Percentiles rank a stretch among this genome's conserved stretches.
These are phyloP conservation scores for Candida methanosorbosa DNA, from an alignment of 805 yeast genomes.

Conservation along the genomic window DNA sequence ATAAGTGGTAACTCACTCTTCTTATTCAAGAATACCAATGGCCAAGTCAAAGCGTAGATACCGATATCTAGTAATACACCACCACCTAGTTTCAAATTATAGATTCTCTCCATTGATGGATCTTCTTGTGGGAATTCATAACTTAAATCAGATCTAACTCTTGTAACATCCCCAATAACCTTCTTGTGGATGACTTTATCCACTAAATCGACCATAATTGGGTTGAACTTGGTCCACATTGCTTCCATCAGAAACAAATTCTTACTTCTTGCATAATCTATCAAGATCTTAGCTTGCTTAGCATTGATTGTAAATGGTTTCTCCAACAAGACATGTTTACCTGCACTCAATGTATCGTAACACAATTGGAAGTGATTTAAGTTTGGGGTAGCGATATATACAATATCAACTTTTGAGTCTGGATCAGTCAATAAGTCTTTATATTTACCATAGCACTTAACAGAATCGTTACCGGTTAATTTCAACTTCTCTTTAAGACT, in stretches of 20 bases:
- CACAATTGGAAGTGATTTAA: slow-evolving; percentile 36
- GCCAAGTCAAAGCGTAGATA: slow-evolving; percentile 40
- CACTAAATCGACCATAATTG: slow-evolving; percentile 27
- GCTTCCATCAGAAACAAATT: slow-evolving; percentile 48
- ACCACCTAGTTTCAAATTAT: slow-evolving; percentile 39
- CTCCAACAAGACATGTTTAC: slow-evolving; percentile 43
- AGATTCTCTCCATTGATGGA: slow-evolving; percentile 20
- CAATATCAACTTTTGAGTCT: slow-evolving; percentile 31
- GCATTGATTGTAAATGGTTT: slow-evolving; percentile 46
- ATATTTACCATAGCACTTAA: slow-evolving; percentile 21
- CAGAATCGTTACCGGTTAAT: slow-evolving; percentile 1
- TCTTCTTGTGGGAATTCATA: slow-evolving; percentile 4
- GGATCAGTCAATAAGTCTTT: slow-evolving; percentile 31
- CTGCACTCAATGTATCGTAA: slow-evolving; percentile 30
- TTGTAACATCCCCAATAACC: slow-evolving; percentile 37
- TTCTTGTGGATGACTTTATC: slow-evolving; percentile 5
- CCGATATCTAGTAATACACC: slow-evolving; percentile 52
- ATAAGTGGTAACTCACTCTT: slow-evolving; percentile 17
- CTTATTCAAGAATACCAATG: slow-evolving; percentile 29
- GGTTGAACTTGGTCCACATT: slow-evolving; percentile 47
- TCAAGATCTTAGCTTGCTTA: slow-evolving; percentile 32
- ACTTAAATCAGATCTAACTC: slow-evolving; percentile 34
- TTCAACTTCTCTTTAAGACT: slow-evolving; percentile 10
- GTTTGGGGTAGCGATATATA: slow-evolving; percentile 50
- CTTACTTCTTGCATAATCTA: slow-evolving; percentile 33